Conservation (phyloP, 139 green algal species). For the Pleodorina starrii region DNA sequence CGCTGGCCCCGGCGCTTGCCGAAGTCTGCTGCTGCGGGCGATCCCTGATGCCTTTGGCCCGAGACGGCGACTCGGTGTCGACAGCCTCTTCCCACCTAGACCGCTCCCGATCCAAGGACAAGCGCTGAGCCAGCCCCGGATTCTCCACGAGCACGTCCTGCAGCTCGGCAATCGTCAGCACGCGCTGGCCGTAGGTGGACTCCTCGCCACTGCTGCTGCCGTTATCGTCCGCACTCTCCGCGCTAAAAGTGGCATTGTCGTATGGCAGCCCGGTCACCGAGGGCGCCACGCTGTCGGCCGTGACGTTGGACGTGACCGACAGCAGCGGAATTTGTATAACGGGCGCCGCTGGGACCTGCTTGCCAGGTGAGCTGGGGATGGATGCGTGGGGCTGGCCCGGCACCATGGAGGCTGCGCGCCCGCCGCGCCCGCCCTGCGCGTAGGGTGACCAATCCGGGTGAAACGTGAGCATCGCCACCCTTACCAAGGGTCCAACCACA, state of each 20-base stretch:
- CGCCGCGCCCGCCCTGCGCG: background rate
- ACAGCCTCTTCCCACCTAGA: background rate
- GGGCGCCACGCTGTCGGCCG: slow-evolving; percentile 1
- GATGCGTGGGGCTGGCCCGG: too few relatives aligned
- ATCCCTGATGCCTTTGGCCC: background rate
- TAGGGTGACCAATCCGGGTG: too few relatives aligned
- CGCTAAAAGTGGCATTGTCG: slow-evolving; percentile 39
- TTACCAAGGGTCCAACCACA: too few relatives aligned
- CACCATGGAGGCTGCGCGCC: background rate
- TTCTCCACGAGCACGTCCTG: slow-evolving; percentile 28
- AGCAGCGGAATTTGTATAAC: slow-evolving; percentile 44
- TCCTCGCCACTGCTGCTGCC: slow-evolving; percentile 29
- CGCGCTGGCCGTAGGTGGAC: slow-evolving; percentile 29
- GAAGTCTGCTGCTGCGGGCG: background rate
- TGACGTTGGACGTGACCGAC: background rate
- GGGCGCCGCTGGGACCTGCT: slow-evolving; percentile 20
- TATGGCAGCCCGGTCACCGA: slow-evolving; percentile 18
- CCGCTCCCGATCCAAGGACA: slow-evolving; percentile 10
- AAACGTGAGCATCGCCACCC: too few relatives aligned
- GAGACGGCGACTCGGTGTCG: background rate
- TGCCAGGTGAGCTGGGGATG: background rate
- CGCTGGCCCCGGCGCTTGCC: too few relatives aligned
- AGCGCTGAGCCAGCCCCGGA: slow-evolving; percentile 11
- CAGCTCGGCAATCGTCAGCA: slow-evolving; percentile 30
- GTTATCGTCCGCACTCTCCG: slow-evolving; percentile 9